phyloP scores from a whole-genome alignment of 179 eudicot species.

The Gypsophila paniculata region DNA sequence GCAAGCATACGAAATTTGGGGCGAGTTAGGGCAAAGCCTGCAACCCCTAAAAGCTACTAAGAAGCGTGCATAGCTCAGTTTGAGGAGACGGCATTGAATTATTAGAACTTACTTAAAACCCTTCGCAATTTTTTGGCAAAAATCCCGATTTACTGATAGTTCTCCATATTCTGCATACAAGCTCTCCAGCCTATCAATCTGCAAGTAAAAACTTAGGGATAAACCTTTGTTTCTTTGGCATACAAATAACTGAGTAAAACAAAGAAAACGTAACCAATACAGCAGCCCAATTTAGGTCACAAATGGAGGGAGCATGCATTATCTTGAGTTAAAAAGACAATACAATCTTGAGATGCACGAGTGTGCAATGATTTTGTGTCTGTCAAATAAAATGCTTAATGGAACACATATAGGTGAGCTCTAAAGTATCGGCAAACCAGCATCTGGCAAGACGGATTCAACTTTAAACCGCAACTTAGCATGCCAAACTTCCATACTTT shows the following conservation, averaged over 20 bases:
- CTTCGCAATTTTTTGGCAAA: constrained; percentile 33
- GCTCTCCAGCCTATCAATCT: constrained; percentile 40
- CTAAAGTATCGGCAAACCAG: background rate
- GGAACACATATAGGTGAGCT: background rate
- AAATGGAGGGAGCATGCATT: constrained; percentile 19
- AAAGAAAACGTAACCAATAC: background rate
- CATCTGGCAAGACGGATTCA: background rate
- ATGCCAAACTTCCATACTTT: background rate
- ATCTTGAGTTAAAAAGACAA: background rate
- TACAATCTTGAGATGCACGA: background rate
- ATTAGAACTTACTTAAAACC: constrained; percentile 27
- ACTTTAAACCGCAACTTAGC: background rate
- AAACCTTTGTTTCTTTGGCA: constrained; percentile 5
- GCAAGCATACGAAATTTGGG: constrained; percentile 26
- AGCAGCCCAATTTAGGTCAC: constrained; percentile 27
- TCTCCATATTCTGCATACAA: constrained; percentile 32
- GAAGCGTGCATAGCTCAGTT: background rate
- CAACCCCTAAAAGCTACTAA: background rate
- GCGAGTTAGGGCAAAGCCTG: background rate
- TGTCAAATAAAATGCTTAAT: background rate
- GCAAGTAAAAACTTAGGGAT: constrained; percentile 8
- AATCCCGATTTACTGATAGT: constrained; percentile 30
- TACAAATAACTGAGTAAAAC: background rate
- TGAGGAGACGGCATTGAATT: background rate
- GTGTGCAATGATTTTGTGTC: background rate